Evolutionary conservation across 371 early-diverging fungal genomes (phyloP), one percentile per base, ranked within the genome.

Genomic region (Lichtheimia corymbifera): DNA sequence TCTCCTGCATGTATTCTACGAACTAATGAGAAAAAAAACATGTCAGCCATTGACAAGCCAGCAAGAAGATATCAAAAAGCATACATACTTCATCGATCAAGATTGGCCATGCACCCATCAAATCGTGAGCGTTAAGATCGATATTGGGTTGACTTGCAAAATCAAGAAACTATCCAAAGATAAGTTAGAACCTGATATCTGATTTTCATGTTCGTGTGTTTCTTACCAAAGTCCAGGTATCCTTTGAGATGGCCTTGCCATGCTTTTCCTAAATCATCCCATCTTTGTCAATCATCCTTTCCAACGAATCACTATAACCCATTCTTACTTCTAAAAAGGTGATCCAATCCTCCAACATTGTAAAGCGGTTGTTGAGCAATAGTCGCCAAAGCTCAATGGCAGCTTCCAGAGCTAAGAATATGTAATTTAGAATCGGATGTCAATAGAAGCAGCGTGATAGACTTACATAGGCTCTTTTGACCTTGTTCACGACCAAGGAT

Each of bases 31-130:
- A 35, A 11, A 35, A 28, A 7, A 9, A 9, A 12, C 18, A 61
- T 2, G 11, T 52, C 14, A 20, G 30, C 15, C 28, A 50, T 20
- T 13, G 17, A 35, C 5, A 14, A 50, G 28, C 22, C 13, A 17
- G 14, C 5, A 22, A 4, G 1, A 52, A 41, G 24, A 20, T 12
- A 41, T 45, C 25, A 13, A 17, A 44, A n/a, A 30, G 17, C 14
- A 20, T 45, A 41, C n/a, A 25, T 78, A 84, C 85, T 58, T 88
- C 86, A 64, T 93, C 93, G 66, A 91, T 90, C 47, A 91, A 71
- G 25, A 88, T 83, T 12, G 93, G 93, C 93, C 93, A 93, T 50
- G 93, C 92, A 24, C 91, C 91, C 67, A 91, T 91, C 5, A 83
- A 74, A 62, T 93, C 93, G 68, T 93, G 87, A 43, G 82, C 83